Percentiles rank a stretch among this genome's conserved stretches.
Conservation (phyloP, 2,329 filamentous ascomycete species). For the Arthrobotrys sphaeroides region DNA sequence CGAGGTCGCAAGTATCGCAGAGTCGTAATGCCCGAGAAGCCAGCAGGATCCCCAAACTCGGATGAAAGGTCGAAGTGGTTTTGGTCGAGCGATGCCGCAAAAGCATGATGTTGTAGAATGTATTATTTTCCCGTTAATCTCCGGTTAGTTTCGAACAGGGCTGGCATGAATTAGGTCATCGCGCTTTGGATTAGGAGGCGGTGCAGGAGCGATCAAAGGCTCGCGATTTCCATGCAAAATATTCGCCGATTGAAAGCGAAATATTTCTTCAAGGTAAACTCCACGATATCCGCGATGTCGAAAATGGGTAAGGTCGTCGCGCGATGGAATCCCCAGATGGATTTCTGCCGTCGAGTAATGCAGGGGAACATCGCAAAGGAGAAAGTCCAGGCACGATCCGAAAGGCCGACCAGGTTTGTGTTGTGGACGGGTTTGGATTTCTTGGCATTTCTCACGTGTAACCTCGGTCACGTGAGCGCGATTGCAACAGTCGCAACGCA, state of each 20-base stretch:
- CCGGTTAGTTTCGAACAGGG: constrained; percentile 12
- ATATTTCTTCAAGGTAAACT: neutral
- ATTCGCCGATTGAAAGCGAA: constrained; percentile 11
- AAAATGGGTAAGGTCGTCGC: constrained; percentile 5
- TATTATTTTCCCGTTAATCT: constrained; percentile 40
- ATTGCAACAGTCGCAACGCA: neutral
- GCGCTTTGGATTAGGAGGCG: constrained; percentile 23
- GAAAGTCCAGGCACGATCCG: neutral
- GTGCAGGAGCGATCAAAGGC: neutral
- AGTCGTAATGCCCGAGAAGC: constrained; percentile 14
- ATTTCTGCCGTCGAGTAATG: constrained; percentile 29
- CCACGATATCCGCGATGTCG: neutral
- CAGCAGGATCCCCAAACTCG: constrained; percentile 8
- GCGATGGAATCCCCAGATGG: constrained; percentile 19
- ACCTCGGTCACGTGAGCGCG: neutral
- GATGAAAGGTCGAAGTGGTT: constrained; percentile 28
- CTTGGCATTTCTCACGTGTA: neutral
- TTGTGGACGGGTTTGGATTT: neutral
- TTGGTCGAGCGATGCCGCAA: constrained; percentile 18
- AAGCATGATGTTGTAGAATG: constrained; percentile 46
- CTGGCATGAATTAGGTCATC: constrained; percentile 31
- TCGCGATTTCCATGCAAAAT: constrained; percentile 9
- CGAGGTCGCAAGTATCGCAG: constrained; percentile 8
- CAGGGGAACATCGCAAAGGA: constrained; percentile 12
- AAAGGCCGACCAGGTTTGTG: neutral